These are phyloP conservation scores for Wickerhamiella occidentalis DNA, from an alignment of 805 yeast genomes.

Conservation along the genomic window DNA sequence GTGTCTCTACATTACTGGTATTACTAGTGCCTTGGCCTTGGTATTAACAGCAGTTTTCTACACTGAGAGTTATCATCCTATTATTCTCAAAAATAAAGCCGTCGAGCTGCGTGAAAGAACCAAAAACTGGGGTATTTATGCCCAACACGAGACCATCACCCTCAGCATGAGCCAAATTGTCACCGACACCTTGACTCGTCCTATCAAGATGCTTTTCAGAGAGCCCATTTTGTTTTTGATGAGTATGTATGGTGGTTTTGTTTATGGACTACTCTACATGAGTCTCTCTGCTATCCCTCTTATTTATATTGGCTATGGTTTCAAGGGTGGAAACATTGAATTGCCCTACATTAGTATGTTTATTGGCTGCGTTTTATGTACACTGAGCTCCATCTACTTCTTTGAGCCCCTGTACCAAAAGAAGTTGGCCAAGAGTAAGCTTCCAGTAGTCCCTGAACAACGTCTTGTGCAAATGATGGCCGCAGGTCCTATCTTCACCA, in stretches of 20 bases:
- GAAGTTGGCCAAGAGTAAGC: slow-evolving; percentile 37
- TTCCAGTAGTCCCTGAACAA: slow-evolving; percentile 59
- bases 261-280: slow-evolving; percentile 32
- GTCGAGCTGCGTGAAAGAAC: slow-evolving; percentile 48
- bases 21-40: slow-evolving; percentile 38
- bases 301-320: slow-evolving; percentile 41
- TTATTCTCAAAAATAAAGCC: slow-evolving; percentile 52
- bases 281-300: slow-evolving; percentile 32
- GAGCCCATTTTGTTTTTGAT: slow-evolving; percentile 31
- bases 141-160: slow-evolving; percentile 41
- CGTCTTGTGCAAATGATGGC: slow-evolving; percentile 65
- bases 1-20: slow-evolving; percentile 61
- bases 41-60: slow-evolving; percentile 34
- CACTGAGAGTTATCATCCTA: slow-evolving; percentile 63
- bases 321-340: slow-evolving; percentile 48
- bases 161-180: slow-evolving; percentile 31
- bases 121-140: slow-evolving; percentile 72
- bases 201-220: slow-evolving; percentile 26
- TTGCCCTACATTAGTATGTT: slow-evolving; percentile 73
- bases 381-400: slow-evolving; percentile 37
- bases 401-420: slow-evolving; percentile 44
- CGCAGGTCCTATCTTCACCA: slow-evolving; percentile 57
- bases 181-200: slow-evolving; percentile 25
- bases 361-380: slow-evolving; percentile 55
- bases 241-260: slow-evolving; percentile 31